These are phyloP conservation scores for Linaria vulgaris DNA, from an alignment of 257 asterid genomes.

Conservation along the genomic window DNA sequence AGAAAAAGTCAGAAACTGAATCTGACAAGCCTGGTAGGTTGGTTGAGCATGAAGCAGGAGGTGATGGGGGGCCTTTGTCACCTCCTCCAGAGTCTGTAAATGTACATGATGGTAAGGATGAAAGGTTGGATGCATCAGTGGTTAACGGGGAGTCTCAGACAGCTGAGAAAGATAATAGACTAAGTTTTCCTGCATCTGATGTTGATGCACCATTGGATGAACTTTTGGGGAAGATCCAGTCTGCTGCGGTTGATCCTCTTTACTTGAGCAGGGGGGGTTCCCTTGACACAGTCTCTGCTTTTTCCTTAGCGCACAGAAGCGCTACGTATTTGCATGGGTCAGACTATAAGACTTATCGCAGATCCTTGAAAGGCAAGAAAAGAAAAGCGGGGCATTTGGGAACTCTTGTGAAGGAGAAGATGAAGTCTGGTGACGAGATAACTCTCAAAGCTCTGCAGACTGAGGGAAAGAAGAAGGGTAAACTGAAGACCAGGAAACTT, in stretches of 20 bases:
- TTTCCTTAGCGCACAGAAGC: conserved; percentile 54
- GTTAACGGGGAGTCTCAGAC: not conserved
- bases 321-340: conserved; percentile 38
- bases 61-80: conserved; percentile 35
- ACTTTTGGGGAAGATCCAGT: conserved; percentile 40
- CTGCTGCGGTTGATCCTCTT: conserved; percentile 46
- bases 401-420: conserved; percentile 6
- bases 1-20: conserved; percentile 27
- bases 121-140: conserved; percentile 9
- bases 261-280: conserved; percentile 36
- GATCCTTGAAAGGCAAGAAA: conserved; percentile 29
- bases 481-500: conserved; percentile 33
- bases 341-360: conserved; percentile 29
- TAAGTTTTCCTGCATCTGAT: conserved; percentile 28
- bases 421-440: conserved; percentile 22
- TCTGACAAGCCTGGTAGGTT: conserved; percentile 32
- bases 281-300: conserved; percentile 40
- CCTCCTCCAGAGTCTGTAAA: conserved; percentile 20
- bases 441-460: conserved; percentile 19
- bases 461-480: conserved; percentile 23
- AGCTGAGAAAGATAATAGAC: conserved; percentile 19
- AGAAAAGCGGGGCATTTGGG: conserved; percentile 33
- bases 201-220: conserved; percentile 34
- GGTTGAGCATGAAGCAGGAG: conserved; percentile 31
- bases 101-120: not conserved